Base-by-base conservation (phyloP, 2,329 filamentous ascomycete species). In the Neopestalotiopsis sp. region DNA sequence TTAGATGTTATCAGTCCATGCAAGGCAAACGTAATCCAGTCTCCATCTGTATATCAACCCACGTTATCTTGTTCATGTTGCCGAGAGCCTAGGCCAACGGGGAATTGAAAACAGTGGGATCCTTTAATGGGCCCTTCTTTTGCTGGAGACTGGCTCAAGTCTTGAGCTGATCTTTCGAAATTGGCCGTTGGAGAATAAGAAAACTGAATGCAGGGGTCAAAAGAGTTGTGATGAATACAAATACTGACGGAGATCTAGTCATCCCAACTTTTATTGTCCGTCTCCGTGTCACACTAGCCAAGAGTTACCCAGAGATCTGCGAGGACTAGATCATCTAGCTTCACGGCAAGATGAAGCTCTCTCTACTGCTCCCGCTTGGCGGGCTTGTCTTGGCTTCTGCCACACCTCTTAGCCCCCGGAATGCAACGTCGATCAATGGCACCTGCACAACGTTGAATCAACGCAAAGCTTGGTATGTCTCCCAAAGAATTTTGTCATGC, bases 391-490 rank as follows among this genome's bases (percentile, higher is more conserved):
- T 53, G 20, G 45, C 45, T 20, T 53, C 45, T 53, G 45, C 45
- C 45, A 53, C 45, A n/a, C 45, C 45, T 9, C 45, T 53, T 17
- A 53, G 45, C n/a, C 45, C 20, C 45, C 45, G 45, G n/a, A 53
- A 24, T 20, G 20, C 45, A 24, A 53, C 45, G 17, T 53, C n/a
- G 45, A 53, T 17, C 45, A 53, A 53, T 53, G 45, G 45, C 20
- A 53, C 45, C 24, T 53, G 45, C 20, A 24, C 45, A 53, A 24
- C 14, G 9, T 53, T 53, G n/a, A 53, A 53, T 20, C 45, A 53
- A 53, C 58, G 58, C n/a, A 61, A 61, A 20, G 28, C 28, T 30
- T 61, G 58, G 58, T 61, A 61, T 32, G 28, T 61, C 28, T 61
- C 12, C 12, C 7, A 14, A 24, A 61, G 32, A 1, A 17, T 6